These are phyloP conservation scores for Colletotrichum echinochloae DNA, from an alignment of 2,329 filamentous ascomycete genomes.

Conservation along the genomic window DNA sequence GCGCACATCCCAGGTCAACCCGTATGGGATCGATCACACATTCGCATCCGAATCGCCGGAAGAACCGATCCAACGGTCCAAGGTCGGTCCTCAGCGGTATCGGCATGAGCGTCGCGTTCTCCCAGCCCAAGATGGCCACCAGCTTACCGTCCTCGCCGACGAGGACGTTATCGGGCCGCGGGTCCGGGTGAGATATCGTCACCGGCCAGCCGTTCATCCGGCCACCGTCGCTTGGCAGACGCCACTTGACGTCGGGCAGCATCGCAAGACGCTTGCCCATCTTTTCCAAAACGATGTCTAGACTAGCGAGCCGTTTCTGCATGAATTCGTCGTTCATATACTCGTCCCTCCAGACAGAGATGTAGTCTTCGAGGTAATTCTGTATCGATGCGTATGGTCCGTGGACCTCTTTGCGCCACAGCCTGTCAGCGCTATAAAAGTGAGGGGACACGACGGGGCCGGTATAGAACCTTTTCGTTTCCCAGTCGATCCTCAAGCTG, in stretches of 20 bases:
- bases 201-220: conserved; percentile 21
- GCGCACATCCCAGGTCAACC: background rate
- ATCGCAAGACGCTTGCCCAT: background rate
- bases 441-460: conserved; percentile 19
- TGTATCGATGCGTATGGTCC: conserved; percentile 18
- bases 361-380: conserved; percentile 10
- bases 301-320: background rate
- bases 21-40: conserved; percentile 7
- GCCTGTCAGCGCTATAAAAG: conserved; percentile 14
- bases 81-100: conserved; percentile 15
- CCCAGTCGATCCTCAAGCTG: conserved; percentile 35
- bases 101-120: conserved; percentile 29
- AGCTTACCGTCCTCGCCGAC: conserved; percentile 13
- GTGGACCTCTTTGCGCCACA: background rate
- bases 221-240: background rate
- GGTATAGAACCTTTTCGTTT: conserved; percentile 18
- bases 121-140: conserved; percentile 37
- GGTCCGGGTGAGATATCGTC: conserved; percentile 27
- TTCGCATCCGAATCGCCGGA: background rate
- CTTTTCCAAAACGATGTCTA: background rate
- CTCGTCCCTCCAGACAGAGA: background rate
- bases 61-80: conserved; percentile 3
- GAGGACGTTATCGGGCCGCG: conserved; percentile 31
- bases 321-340: background rate
- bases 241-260: conserved; percentile 7